Base-by-base conservation (phyloP, 1,139 yeast genomes). In the Casaregolazyma lundiana region DNA sequence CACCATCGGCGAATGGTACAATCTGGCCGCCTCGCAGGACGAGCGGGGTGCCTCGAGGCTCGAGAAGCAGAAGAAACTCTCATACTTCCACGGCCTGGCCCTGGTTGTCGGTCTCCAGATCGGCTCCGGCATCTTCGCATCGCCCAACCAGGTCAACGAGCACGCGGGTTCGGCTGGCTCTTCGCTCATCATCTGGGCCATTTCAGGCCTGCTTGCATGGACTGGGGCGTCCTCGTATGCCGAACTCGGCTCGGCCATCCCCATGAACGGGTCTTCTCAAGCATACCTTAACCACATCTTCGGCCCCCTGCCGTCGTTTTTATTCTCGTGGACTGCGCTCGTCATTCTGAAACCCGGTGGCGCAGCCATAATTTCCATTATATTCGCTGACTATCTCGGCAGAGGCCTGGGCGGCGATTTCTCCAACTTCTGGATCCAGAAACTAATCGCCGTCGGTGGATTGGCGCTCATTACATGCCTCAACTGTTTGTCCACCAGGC, bases 211-310 rank as follows among this genome's bases (percentile, higher is more conserved):
- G 29, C 56, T 70, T 15, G 73, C 73, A 2, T 70, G 73, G 73
- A 68, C 73, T 1, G 74, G 74, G 1, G 74, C 74, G 0, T 61
- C 71, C 3, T 67, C 71, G 16, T 70, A 62, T 49, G 72, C 73
- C 1, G 74, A 70, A 49, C 56, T 70, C 11, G 74, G 74, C 6
- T 57, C 68, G 35, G 65, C 70, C 3, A 60, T 70, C 20, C 74
- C 74, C 13, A 53, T 62, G 9, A 69, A 68, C 48, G 74, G 74
- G 4, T 70, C 72, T 0, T 63, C 73, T 0, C 71, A 69, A 49
- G 71, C 72, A 11, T 70, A 70, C 43, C 48, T 70, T 43, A 60
- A 60, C 35, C 66, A 65, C 40, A 64, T 68, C n/a, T 70, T 60
- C 46, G 73, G 73, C 5, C 64, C 70, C 1, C 49, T 63, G 18